Percentiles rank a stretch among this genome's conserved stretches.
phyloP scores from a whole-genome alignment of 306 rosid species.

The Rosa chinensis region DNA sequence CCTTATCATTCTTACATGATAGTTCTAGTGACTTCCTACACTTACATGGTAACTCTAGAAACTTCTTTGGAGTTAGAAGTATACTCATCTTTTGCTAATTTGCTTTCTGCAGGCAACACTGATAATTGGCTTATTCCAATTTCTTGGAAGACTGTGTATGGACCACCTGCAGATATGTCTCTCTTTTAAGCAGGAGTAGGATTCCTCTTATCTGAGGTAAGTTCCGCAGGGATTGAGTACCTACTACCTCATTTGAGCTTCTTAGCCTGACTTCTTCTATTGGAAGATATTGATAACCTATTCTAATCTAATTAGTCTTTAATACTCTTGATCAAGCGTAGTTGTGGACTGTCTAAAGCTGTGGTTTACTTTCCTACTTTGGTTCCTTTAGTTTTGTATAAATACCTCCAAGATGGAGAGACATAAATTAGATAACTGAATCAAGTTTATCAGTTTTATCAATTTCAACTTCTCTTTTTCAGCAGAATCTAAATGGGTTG shows the following conservation, averaged over 20 bases:
- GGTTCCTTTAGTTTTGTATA: neutral
- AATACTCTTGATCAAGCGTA: neutral
- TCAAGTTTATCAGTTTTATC: neutral
- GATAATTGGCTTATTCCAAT: constrained; percentile 65
- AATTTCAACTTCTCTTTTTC: neutral
- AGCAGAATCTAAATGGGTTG: neutral
- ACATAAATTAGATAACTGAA: neutral
- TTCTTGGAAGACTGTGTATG: constrained; percentile 82
- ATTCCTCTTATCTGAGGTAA: constrained; percentile 14
- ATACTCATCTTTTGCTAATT: constrained; percentile 4
- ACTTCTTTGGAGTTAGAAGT: neutral
- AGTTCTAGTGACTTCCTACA: too few species aligned
- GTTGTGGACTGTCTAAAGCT: neutral
- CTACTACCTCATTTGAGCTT: neutral
- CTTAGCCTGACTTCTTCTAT: neutral
- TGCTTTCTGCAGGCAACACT: constrained; percentile 42
- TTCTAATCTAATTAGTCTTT: neutral
- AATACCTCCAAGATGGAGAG: neutral
- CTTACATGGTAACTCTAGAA: too few species aligned
- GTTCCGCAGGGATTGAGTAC: constrained; percentile 2
- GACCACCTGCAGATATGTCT: constrained; percentile 79
- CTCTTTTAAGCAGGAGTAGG: constrained; percentile 53
- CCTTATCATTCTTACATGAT: too few species aligned
- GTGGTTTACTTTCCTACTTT: neutral
- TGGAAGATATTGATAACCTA: neutral